Evolutionary conservation across 2,329 filamentous ascomycete genomes (phyloP), one percentile per base, ranked within the genome.

Genomic region (Parastagonospora avenae): DNA sequence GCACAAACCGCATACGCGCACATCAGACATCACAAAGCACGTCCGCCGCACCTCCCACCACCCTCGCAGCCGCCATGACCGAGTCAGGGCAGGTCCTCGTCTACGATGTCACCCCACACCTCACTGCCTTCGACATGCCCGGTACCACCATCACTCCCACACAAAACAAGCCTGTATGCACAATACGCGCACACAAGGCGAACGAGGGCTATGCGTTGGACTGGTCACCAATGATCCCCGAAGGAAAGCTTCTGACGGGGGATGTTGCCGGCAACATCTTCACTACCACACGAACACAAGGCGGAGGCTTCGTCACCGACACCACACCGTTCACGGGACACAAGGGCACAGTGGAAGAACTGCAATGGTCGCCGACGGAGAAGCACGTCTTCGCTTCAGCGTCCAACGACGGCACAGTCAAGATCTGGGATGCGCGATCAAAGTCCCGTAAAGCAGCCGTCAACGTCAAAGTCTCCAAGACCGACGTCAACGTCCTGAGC

Each of bases 341-440:
- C 79, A 83, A 82, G 8, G 85, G 87, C 68, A 93, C 90, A 44
- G 86, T 99, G 12, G 94, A 99, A 79, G 94, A 99, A 71, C 80
- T 99, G 24, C 93, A 97, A 75, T 99, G 94, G 94, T 96, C 91
- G 44, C 94, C 94, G 0, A 90, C 87, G 14, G 94, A 99, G 77
- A 86, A 86, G 57, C 92, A 92, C 54, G 94, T 97, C 27, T 99
- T 99, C 69, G 90, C 94, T 0, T 97, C 93, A 0, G 92, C 91
- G 4, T 95, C 92, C 49, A 92, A 88, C 71, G 94, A 99, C 75
- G 93, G 94, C 64, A 96, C 91, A 8, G 88, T 99, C 57, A 93
- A 94, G 73, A 87, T 99, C 54, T 99, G 94, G 92, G 94, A 99
- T 70, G 85, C 94, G 15, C 86, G 94, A 45, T 92, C 89, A 73